Percentiles rank a stretch among this genome's conserved stretches.
phyloP scores from a whole-genome alignment of 1,284 basidiomycete genomes.

The Sporisorium scitamineum region DNA sequence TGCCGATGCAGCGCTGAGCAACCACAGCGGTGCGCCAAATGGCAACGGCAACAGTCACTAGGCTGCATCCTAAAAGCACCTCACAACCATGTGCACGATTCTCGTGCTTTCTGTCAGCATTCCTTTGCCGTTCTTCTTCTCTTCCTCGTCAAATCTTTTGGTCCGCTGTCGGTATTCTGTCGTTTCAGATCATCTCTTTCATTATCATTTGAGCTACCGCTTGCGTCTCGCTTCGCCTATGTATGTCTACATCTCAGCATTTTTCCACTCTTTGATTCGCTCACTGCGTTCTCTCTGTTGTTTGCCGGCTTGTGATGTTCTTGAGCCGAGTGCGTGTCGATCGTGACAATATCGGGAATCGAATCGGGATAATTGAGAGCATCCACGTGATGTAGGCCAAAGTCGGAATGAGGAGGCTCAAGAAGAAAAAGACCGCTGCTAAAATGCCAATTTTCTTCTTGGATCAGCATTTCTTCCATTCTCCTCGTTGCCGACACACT shows the following conservation, averaged over 20 bases:
- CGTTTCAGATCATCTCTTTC: background rate
- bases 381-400: constrained; percentile 33
- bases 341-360: background rate
- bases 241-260: constrained; percentile 3
- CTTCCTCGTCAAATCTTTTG: background rate
- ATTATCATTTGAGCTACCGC: background rate
- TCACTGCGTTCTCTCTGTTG: background rate
- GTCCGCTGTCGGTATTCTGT: too few relatives aligned
- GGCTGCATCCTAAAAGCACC: background rate
- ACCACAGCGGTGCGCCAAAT: constrained; percentile 46
- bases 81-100: background rate
- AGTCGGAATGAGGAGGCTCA: constrained; percentile 17
- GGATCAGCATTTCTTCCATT: constrained; percentile 15
- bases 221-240: background rate
- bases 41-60: constrained; percentile 20
- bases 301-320: background rate
- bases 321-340: background rate
- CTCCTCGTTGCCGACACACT: background rate
- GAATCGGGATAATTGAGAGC: background rate
- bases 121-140: background rate
- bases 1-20: constrained; percentile 60
- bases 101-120: background rate
- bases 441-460: constrained; percentile 21
- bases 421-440: background rate
- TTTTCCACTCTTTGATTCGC: background rate